Evolutionary conservation across 2,329 filamentous ascomycete species (phyloP).

Genomic region (Hirsutella minnesotensis): DNA sequence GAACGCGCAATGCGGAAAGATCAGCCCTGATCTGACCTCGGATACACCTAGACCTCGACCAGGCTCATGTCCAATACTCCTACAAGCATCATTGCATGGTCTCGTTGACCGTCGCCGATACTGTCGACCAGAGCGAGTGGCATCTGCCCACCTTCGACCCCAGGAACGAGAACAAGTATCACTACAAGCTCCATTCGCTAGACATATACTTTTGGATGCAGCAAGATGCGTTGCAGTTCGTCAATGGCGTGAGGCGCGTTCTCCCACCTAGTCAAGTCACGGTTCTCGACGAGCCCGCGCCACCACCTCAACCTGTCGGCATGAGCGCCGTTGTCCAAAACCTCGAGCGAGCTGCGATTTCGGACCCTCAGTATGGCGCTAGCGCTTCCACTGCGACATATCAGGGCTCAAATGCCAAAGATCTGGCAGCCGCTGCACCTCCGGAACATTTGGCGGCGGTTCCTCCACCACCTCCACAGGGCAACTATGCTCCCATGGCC

Average conservation of each 20-base stretch:
- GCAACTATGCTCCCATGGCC: conserved; percentile 50
- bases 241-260: conserved; percentile 55
- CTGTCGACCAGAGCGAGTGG: conserved; percentile 50
- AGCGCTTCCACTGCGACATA: conserved; percentile 11
- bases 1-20: not conserved
- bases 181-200: conserved; percentile 64
- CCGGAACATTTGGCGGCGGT: not conserved
- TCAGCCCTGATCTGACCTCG: not conserved
- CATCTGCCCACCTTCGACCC: conserved; percentile 63
- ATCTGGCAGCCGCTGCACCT: conserved; percentile 6
- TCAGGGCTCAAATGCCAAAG: conserved; percentile 7
- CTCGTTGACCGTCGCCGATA: conserved; percentile 49
- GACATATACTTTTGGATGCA: conserved; percentile 75
- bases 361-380: conserved; percentile 37
- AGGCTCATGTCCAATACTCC: conserved; percentile 53
- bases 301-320: conserved; percentile 31
- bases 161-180: conserved; percentile 63
- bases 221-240: conserved; percentile 57
- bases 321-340: conserved; percentile 63
- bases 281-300: conserved; percentile 51
- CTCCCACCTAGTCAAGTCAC: conserved; percentile 49
- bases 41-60: conserved; percentile 47
- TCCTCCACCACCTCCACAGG: conserved; percentile 21
- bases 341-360: conserved; percentile 59
- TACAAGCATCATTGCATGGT: conserved; percentile 65